Percentiles rank a stretch among this genome's conserved stretches.
phyloP scores from a whole-genome alignment of 2,329 filamentous ascomycete species.

The Phyllosticta capitalensis region DNA sequence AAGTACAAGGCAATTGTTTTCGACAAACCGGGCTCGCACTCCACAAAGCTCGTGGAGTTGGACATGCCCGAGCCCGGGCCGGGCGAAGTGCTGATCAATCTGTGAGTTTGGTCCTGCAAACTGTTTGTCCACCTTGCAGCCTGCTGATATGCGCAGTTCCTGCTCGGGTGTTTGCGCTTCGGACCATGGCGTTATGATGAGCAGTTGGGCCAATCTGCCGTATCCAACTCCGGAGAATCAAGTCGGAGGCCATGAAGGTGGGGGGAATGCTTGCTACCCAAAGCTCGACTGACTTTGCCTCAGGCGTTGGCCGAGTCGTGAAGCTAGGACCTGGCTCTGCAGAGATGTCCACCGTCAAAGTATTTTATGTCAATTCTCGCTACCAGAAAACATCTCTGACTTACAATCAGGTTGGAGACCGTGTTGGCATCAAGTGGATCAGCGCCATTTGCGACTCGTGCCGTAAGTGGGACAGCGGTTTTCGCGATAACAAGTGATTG shows the following conservation, averaged over 20 bases:
- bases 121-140: background rate
- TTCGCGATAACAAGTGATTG: background rate
- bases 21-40: constrained; percentile 55
- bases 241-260: constrained; percentile 61
- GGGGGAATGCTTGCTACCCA: constrained; percentile 18
- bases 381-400: background rate
- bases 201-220: constrained; percentile 47
- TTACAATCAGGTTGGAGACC: constrained; percentile 44
- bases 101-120: constrained; percentile 34
- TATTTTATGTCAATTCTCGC: background rate
- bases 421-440: constrained; percentile 64
- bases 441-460: constrained; percentile 42
- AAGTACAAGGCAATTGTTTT: constrained; percentile 57
- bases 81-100: constrained; percentile 53
- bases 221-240: constrained; percentile 51
- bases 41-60: constrained; percentile 53
- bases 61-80: constrained; percentile 55
- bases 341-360: constrained; percentile 46
- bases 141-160: constrained; percentile 11
- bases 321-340: constrained; percentile 51
- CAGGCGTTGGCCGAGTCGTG: constrained; percentile 53
- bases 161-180: constrained; percentile 10
- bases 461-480: constrained; percentile 17
- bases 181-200: constrained; percentile 31
- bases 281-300: constrained; percentile 15